These are phyloP conservation scores for Holtermannia corniformis DNA, from an alignment of 768 basidiomycete species.

Conservation along the genomic window DNA sequence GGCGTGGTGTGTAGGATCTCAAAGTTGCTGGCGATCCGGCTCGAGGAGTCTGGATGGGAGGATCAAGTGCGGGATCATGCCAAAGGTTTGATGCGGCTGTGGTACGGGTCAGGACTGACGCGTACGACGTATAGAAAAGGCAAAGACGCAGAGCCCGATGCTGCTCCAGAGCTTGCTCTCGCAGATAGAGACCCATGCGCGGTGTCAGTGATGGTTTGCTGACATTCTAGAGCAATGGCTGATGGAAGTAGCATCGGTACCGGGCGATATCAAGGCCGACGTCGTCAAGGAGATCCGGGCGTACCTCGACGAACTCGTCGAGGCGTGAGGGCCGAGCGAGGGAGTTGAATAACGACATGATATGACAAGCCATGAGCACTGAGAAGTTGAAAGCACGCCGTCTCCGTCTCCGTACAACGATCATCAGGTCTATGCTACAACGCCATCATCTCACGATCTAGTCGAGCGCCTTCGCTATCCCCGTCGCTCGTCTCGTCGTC, in stretches of 20 bases:
- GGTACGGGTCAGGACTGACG: not conserved
- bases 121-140: not conserved
- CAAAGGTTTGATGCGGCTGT: not conserved
- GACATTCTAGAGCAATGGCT: too few relatives aligned
- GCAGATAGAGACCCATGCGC: not conserved
- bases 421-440: not conserved
- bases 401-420: not conserved
- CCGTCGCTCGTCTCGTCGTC: conserved; percentile 1
- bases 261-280: not conserved
- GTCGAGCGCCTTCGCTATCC: conserved; percentile 2
- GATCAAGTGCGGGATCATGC: not conserved
- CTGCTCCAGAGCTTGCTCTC: not conserved
- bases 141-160: not conserved
- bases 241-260: too few relatives aligned
- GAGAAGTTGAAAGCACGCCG: too few relatives aligned
- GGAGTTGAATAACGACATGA: too few relatives aligned
- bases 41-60: not conserved
- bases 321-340: not conserved
- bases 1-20: not conserved
- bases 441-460: conserved; percentile 10
- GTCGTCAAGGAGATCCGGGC: not conserved
- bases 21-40: not conserved
- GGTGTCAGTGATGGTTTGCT: too few relatives aligned
- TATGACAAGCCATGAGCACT: too few relatives aligned
- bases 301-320: not conserved